phyloP scores from a whole-genome alignment of 2,329 filamentous ascomycete species.

The Paecilomyces fulvus region DNA sequence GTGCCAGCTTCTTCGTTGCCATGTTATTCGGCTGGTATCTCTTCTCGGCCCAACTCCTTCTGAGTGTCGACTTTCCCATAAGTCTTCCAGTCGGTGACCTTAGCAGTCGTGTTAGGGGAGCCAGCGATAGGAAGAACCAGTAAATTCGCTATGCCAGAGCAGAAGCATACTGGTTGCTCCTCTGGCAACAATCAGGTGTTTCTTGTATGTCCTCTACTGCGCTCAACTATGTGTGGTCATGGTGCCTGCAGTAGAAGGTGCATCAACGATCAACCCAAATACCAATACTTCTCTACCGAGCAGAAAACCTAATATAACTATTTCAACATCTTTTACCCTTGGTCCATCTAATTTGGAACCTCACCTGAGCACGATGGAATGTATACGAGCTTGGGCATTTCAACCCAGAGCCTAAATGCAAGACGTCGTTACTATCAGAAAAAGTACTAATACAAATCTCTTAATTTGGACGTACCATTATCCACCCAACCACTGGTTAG shows the following conservation, averaged over 20 bases:
- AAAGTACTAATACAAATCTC: neutral
- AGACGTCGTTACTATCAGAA: neutral
- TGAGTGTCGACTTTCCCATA: constrained; percentile 46
- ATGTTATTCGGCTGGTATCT: constrained; percentile 46
- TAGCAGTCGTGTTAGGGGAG: neutral
- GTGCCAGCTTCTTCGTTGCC: constrained; percentile 42
- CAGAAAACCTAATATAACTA: neutral
- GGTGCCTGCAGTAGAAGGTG: neutral
- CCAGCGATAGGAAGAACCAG: neutral
- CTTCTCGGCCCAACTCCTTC: constrained; percentile 46
- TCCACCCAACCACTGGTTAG: neutral
- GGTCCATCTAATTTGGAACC: neutral
- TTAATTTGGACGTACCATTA: neutral
- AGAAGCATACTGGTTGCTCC: neutral
- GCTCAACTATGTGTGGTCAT: neutral
- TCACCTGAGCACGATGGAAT: too few species aligned
- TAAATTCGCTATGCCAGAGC: neutral
- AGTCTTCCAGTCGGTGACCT: constrained; percentile 36
- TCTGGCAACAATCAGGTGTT: neutral
- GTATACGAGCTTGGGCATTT: too few species aligned
- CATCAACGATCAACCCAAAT: neutral
- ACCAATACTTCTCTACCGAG: neutral
- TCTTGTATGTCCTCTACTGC: neutral
- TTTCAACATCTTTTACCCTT: neutral
- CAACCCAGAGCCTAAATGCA: too few species aligned